Evolutionary conservation across 768 basidiomycete species (phyloP).

Genomic region (Panaeolus cyanescens): DNA sequence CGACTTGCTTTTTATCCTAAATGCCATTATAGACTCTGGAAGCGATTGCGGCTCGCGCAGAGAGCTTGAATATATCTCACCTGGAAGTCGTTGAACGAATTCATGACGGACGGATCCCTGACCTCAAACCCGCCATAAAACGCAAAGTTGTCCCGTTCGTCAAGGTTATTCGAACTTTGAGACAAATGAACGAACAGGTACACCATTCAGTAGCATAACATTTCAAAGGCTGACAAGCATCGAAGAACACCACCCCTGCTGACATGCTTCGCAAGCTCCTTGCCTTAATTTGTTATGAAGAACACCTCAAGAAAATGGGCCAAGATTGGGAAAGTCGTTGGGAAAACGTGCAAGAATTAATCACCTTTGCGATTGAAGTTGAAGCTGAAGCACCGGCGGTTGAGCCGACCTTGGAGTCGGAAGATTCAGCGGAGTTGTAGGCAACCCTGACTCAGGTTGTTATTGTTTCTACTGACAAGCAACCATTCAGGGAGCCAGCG

Average conservation of each 20-base stretch:
- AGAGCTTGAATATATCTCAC: constrained; percentile 50
- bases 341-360: constrained; percentile 88
- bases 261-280: constrained; percentile 63
- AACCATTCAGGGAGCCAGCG: constrained; percentile 47
- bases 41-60: constrained; percentile 58
- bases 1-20: background rate
- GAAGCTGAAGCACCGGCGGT: constrained; percentile 29
- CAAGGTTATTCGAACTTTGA: constrained; percentile 50
- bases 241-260: constrained; percentile 59
- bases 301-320: constrained; percentile 68
- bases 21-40: constrained; percentile 49
- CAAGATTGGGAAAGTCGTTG: constrained; percentile 75
- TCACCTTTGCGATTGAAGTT: constrained; percentile 71
- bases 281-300: constrained; percentile 62
- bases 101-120: constrained; percentile 56
- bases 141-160: constrained; percentile 66
- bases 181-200: constrained; percentile 57
- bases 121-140: constrained; percentile 67
- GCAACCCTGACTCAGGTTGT: constrained; percentile 10
- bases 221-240: background rate
- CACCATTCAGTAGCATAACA: background rate
- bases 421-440: constrained; percentile 7
- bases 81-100: constrained; percentile 67
- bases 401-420: constrained; percentile 11
- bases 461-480: background rate